Evolutionary conservation across 2,329 filamentous ascomycete species (phyloP).

Genomic region (Exophiala phaeomuriformis): DNA sequence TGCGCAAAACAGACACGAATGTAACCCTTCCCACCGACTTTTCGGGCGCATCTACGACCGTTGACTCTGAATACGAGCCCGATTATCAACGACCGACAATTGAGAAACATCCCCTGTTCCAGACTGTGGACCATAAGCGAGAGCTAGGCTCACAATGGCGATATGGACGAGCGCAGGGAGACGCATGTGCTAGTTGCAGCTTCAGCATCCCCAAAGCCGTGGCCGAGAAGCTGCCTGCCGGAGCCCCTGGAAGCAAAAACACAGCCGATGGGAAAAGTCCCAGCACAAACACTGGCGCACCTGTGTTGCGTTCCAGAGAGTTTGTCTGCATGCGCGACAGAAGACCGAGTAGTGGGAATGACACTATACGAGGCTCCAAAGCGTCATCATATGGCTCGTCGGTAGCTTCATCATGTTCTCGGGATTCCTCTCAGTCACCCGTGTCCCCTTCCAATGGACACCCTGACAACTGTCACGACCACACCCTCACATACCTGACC

Average conservation of each 20-base stretch:
- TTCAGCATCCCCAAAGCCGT: conserved; percentile 49
- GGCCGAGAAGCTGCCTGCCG: conserved; percentile 47
- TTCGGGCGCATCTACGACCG: conserved; percentile 26
- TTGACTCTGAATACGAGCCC: conserved; percentile 24
- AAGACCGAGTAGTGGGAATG: conserved; percentile 23
- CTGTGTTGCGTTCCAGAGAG: conserved; percentile 49
- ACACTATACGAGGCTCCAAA: conserved; percentile 34
- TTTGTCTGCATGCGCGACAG: conserved; percentile 43
- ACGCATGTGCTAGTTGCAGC: conserved; percentile 52
- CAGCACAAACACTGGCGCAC: conserved; percentile 41
- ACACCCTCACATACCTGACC: conserved; percentile 53
- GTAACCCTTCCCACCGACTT: conserved; percentile 29
- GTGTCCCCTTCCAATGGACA: conserved; percentile 28
- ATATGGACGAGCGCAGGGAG: conserved; percentile 40
- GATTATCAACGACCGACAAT: conserved; percentile 30
- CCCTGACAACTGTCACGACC: conserved; percentile 41
- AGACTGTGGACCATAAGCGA: conserved; percentile 11
- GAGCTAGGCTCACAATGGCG: conserved; percentile 25
- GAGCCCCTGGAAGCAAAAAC: conserved; percentile 45
- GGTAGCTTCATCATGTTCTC: conserved; percentile 34
- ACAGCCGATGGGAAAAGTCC: conserved; percentile 42
- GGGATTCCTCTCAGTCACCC: conserved; percentile 26
- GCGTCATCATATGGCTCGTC: conserved; percentile 21
- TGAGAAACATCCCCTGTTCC: conserved; percentile 48
- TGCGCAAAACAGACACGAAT: conserved; percentile 24